These are phyloP conservation scores for Naganishia friedmannii DNA, from an alignment of 768 basidiomycete species.

Conservation along the genomic window DNA sequence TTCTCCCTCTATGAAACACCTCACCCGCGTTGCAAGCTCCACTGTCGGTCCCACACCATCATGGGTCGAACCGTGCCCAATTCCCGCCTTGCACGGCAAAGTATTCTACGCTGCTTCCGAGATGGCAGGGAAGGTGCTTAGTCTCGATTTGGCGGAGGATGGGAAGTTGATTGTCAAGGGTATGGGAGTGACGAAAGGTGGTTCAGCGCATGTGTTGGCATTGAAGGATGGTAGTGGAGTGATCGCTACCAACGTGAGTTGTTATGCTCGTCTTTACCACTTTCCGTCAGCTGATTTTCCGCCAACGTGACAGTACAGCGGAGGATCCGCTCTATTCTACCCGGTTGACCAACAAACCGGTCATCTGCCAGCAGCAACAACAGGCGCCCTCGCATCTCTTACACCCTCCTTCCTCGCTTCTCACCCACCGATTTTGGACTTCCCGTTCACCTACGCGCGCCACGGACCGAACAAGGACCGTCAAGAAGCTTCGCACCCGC, in stretches of 20 bases:
- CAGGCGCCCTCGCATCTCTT: constrained; percentile 55
- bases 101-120: constrained; percentile 66
- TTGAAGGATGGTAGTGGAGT: constrained; percentile 62
- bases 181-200: constrained; percentile 36
- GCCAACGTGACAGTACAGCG: constrained; percentile 61
- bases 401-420: constrained; percentile 39
- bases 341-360: constrained; percentile 57
- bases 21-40: constrained; percentile 53
- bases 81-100: constrained; percentile 55
- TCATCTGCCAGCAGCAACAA: constrained; percentile 32
- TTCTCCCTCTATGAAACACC: constrained; percentile 56
- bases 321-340: constrained; percentile 62
- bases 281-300: constrained; percentile 7
- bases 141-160: constrained; percentile 60
- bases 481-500: constrained; percentile 72
- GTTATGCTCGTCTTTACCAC: not conserved
- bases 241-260: constrained; percentile 70
- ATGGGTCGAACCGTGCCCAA: constrained; percentile 65
- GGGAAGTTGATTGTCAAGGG: constrained; percentile 58
- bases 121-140: constrained; percentile 65
- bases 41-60: constrained; percentile 58
- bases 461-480: constrained; percentile 65
- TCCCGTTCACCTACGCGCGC: constrained; percentile 36
- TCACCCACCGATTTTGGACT: constrained; percentile 26
- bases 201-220: constrained; percentile 58